Conservation (phyloP, 2,329 filamentous ascomycete species). For the Claviceps fusiformis region DNA sequence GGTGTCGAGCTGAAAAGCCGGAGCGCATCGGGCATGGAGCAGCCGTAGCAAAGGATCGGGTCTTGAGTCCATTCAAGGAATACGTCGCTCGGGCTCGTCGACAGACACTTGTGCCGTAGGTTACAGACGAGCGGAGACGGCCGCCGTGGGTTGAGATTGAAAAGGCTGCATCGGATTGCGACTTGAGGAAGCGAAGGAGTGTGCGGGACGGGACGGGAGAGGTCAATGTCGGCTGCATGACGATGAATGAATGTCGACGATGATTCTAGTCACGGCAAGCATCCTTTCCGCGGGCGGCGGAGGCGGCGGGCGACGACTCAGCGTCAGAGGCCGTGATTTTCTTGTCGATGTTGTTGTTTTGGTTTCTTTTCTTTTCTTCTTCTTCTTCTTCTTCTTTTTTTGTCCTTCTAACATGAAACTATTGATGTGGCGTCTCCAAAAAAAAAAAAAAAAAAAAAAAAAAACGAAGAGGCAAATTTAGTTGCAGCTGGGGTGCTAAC, state of each 20-base stretch:
- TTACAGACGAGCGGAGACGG: slow-evolving; percentile 5
- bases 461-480: too few species aligned
- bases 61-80: neutral
- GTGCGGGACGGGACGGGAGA: slow-evolving; percentile 36
- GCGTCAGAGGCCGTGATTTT: neutral
- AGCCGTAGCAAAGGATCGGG: neutral
- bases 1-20: neutral
- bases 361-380: too few species aligned
- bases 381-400: too few species aligned
- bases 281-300: neutral
- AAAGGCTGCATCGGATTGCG: slow-evolving; percentile 50
- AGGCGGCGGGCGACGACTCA: slow-evolving; percentile 3
- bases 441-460: too few species aligned
- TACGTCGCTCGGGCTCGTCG: slow-evolving; percentile 9
- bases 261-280: neutral
- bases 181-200: slow-evolving; percentile 60
- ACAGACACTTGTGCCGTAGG: slow-evolving; percentile 9
- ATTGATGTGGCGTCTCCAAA: too few species aligned
- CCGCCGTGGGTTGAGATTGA: slow-evolving; percentile 33
- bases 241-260: slow-evolving; percentile 8
- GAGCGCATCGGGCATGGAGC: neutral
- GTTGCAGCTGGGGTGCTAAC: too few species aligned
- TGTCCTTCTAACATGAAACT: too few species aligned
- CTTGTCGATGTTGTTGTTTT: neutral
- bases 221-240: slow-evolving; percentile 32